These are phyloP conservation scores for Priceomyces melissophilus DNA, from an alignment of 805 yeast genomes.

Conservation along the genomic window DNA sequence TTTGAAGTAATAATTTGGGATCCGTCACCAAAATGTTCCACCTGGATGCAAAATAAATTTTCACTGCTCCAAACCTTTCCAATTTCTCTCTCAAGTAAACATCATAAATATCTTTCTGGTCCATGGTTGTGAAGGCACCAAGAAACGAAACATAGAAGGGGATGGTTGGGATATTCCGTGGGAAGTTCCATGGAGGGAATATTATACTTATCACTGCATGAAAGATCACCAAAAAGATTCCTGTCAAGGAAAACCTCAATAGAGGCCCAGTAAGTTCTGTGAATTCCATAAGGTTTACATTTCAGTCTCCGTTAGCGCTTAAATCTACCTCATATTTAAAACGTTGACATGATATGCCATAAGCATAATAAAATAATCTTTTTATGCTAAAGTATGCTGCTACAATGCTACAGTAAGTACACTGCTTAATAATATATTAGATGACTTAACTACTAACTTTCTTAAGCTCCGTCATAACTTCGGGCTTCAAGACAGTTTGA, in stretches of 20 bases:
- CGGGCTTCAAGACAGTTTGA: slow-evolving; percentile 9
- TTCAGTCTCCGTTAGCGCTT: too few relatives aligned
- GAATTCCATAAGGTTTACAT: too few relatives aligned
- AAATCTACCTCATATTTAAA: too few relatives aligned
- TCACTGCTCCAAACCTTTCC: slow-evolving; percentile 55
- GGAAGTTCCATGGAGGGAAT: slow-evolving; percentile 51
- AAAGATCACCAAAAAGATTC: too few relatives aligned
- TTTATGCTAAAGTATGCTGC: too few relatives aligned
- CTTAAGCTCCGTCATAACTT: slow-evolving; percentile 9
- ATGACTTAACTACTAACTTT: slow-evolving; percentile 5
- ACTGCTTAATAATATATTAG: too few relatives aligned
- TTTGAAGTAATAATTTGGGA: slow-evolving; percentile 44
- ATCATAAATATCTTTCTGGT: slow-evolving; percentile 47
- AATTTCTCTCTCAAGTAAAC: slow-evolving; percentile 40
- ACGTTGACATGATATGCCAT: too few relatives aligned
- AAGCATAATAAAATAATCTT: too few relatives aligned
- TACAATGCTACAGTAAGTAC: too few relatives aligned
- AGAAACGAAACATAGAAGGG: slow-evolving; percentile 57
- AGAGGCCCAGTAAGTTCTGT: too few relatives aligned
- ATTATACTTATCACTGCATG: slow-evolving; percentile 10
- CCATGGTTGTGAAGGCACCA: slow-evolving; percentile 40
- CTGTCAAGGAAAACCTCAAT: too few relatives aligned
- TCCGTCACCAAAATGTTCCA: slow-evolving; percentile 56
- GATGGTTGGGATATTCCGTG: slow-evolving; percentile 54
- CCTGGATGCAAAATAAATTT: slow-evolving; percentile 56